Conservation (phyloP, 805 yeast species). For the Sugiyamaella chiloensis region DNA sequence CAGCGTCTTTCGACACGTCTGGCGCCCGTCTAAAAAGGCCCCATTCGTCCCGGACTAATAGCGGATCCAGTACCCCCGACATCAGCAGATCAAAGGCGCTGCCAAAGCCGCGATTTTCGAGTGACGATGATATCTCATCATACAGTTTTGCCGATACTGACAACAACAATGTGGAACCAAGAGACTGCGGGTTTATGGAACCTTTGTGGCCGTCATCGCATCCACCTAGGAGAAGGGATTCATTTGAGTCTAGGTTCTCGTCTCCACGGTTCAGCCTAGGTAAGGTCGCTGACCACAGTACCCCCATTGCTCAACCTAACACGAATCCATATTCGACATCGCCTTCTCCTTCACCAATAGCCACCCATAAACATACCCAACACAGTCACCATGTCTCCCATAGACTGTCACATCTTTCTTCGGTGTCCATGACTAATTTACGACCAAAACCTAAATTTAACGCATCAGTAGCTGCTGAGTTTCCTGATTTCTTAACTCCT, state of each 20-base stretch:
- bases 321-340: slow-evolving; percentile 18
- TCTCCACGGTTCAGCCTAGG: neutral
- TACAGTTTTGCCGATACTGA: neutral
- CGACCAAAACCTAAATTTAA: slow-evolving; percentile 17
- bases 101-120: slow-evolving; percentile 3
- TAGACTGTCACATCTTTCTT: neutral
- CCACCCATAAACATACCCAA: slow-evolving; percentile 6
- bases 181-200: no score
- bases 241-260: slow-evolving; percentile 16
- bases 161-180: neutral
- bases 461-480: slow-evolving; percentile 19
- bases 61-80: slow-evolving; percentile 1
- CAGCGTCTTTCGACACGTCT: slow-evolving; percentile 24
- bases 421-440: slow-evolving; percentile 1
- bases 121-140: neutral
- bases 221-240: slow-evolving; percentile 15
- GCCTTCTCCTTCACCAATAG: slow-evolving; percentile 22
- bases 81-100: neutral
- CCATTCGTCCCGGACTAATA: slow-evolving; percentile 3
- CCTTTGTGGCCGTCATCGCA: slow-evolving; percentile 2
- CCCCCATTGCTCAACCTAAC: slow-evolving; percentile 7
- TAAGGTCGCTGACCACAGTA: neutral
- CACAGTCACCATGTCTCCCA: slow-evolving; percentile 2
- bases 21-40: slow-evolving; percentile 10
- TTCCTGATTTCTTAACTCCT: slow-evolving; percentile 43